phyloP scores from a whole-genome alignment of 2,329 filamentous ascomycete species.

The Colletotrichum camelliae region DNA sequence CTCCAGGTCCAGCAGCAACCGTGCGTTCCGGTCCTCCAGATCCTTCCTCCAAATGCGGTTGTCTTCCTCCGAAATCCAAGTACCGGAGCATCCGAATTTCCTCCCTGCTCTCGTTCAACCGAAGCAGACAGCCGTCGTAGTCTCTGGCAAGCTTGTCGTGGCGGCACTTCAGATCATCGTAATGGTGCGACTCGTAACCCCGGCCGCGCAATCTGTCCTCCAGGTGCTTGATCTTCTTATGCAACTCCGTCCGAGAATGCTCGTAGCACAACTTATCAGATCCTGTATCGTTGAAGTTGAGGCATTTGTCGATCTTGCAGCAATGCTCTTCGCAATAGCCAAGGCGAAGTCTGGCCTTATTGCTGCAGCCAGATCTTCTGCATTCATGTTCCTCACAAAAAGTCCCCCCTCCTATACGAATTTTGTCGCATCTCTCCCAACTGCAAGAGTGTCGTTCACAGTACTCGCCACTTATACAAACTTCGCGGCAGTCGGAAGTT shows the following conservation, averaged over 20 bases:
- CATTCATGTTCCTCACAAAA: slow-evolving; percentile 16
- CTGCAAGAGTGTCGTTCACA: slow-evolving; percentile 1
- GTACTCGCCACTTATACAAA: neutral
- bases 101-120: neutral
- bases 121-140: neutral
- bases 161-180: slow-evolving; percentile 3
- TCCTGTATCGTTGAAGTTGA: slow-evolving; percentile 10
- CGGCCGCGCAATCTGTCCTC: neutral
- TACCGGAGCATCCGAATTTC: slow-evolving; percentile 6
- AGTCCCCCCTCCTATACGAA: neutral
- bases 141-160: slow-evolving; percentile 10
- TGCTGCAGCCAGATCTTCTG: neutral
- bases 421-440: slow-evolving; percentile 3
- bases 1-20: slow-evolving; percentile 74
- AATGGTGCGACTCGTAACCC: neutral
- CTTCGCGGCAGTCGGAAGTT: slow-evolving; percentile 1
- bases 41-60: slow-evolving; percentile 11
- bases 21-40: slow-evolving; percentile 6
- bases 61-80: slow-evolving; percentile 4
- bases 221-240: slow-evolving; percentile 1
- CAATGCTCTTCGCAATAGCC: slow-evolving; percentile 13
- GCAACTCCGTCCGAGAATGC: slow-evolving; percentile 7
- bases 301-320: slow-evolving; percentile 13
- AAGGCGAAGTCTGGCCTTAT: neutral
- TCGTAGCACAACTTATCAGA: slow-evolving; percentile 10